These are phyloP conservation scores for Lathyrus sativus DNA, from an alignment of 306 rosid species.

Conservation along the genomic window DNA sequence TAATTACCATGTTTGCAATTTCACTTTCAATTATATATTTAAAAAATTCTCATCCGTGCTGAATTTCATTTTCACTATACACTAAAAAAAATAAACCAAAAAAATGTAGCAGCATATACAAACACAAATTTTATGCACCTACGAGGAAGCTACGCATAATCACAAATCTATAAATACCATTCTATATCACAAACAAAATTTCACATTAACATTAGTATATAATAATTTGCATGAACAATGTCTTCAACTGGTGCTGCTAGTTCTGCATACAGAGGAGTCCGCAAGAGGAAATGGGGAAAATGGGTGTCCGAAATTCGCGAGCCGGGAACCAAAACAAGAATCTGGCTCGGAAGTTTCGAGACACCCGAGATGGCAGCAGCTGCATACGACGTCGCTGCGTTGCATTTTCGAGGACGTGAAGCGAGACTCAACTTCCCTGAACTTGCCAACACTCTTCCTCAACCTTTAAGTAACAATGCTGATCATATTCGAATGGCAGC, in stretches of 20 bases:
- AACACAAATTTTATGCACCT: constrained; percentile 46
- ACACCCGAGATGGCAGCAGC: constrained; percentile 87
- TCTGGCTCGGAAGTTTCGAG: constrained; percentile 90
- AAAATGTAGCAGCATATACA: neutral
- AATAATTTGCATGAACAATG: constrained; percentile 46
- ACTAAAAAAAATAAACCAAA: constrained; percentile 14
- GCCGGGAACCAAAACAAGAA: constrained; percentile 79
- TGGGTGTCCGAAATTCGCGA: constrained; percentile 97
- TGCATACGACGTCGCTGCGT: constrained; percentile 84
- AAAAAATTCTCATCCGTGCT: neutral
- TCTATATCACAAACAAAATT: constrained; percentile 26
- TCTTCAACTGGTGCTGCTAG: constrained; percentile 52
- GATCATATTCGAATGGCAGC: constrained; percentile 87
- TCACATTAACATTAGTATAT: constrained; percentile 27
- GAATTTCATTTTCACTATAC: neutral
- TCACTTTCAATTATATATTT: constrained; percentile 15
- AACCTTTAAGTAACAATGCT: constrained; percentile 58
- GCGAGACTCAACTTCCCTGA: constrained; percentile 79
- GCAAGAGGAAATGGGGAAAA: constrained; percentile 98
- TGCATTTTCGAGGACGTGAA: constrained; percentile 69
- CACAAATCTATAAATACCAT: constrained; percentile 56
- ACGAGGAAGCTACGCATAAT: constrained; percentile 50
- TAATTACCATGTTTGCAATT: constrained; percentile 2
- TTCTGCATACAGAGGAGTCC: constrained; percentile 77
- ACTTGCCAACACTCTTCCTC: constrained; percentile 54